These are phyloP conservation scores for Botryotinia convoluta DNA, from an alignment of 2,329 filamentous ascomycete species.

Conservation along the genomic window DNA sequence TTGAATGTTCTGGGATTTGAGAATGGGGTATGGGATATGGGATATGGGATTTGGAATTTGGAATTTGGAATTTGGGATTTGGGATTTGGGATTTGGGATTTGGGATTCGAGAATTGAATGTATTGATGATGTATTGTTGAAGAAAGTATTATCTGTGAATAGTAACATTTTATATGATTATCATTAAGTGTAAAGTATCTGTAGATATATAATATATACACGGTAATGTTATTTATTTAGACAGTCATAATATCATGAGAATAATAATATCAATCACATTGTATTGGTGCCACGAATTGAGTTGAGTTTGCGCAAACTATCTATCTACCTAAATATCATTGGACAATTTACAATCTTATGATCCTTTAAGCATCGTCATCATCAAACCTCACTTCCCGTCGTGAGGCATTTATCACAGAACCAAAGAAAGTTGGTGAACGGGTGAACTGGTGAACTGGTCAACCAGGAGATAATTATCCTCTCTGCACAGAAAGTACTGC, in stretches of 20 bases:
- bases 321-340: neutral
- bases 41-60: too few relatives aligned
- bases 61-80: too few relatives aligned
- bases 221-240: neutral
- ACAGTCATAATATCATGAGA: neutral
- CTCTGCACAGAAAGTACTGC: neutral
- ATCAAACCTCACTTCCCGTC: neutral
- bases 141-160: neutral
- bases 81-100: too few relatives aligned
- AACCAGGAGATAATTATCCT: neutral
- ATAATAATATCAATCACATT: neutral
- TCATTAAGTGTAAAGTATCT: neutral
- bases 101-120: too few relatives aligned
- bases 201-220: neutral
- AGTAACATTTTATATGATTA: neutral
- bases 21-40: neutral
- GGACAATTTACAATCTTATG: neutral
- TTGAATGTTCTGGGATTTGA: neutral
- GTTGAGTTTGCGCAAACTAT: neutral
- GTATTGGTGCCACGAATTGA: neutral
- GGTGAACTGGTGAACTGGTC: neutral
- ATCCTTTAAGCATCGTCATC: neutral
- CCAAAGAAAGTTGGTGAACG: neutral
- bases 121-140: neutral
- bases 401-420: neutral